Base-by-base conservation (phyloP, 495 filamentous ascomycete genomes). In the Penicillium ucsense region DNA sequence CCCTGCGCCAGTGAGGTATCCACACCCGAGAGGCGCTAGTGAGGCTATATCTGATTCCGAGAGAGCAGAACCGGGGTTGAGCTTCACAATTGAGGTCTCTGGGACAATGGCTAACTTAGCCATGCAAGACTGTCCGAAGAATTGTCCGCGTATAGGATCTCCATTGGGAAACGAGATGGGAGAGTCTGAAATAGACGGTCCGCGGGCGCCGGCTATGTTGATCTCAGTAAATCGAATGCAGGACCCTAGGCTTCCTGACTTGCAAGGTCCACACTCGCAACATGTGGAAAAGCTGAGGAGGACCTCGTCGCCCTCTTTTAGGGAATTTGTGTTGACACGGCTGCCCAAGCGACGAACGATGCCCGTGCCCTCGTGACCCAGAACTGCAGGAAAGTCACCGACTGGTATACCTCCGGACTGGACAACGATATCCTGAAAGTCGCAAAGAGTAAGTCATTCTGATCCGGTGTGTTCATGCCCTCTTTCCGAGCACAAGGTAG, bases 321-420 rank as follows among this genome's bases (percentile, higher is more conserved):
- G 55, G 35, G 66, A 49, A 34, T 59, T 52, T 41, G 62, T 58
- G 29, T 66, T 66, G 35, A 73, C 69, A 1, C 43, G 49, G 27
- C 65, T 63, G 7, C 77, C 77, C n/a, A 73, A 28, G 8, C 56
- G 55, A 30, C 69, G 56, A 12, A 81, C 62, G 28, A 73, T 50
- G 5, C 76, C 77, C 2, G 67, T 65, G 28, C 76, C 76, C 59
- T 80, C 77, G 48, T 80, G 77, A 9, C 77, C 76, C 11, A 78
- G 66, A 5, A 72, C 70, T 8, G 59, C 62, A 3, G 70, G 70
- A 35, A 49, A 66, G 3, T 54, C 41, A 27, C 58, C 60, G 32
- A 73, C 35, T 41, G 69, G 48, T 48, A 65, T 48, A 41, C 10
- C 45, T 45, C 72, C 50, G 12, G 56, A 27, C 56, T 68, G 63